phyloP scores from a whole-genome alignment of 1,284 basidiomycete genomes.

The Pyrrhoderma lamaoense region DNA sequence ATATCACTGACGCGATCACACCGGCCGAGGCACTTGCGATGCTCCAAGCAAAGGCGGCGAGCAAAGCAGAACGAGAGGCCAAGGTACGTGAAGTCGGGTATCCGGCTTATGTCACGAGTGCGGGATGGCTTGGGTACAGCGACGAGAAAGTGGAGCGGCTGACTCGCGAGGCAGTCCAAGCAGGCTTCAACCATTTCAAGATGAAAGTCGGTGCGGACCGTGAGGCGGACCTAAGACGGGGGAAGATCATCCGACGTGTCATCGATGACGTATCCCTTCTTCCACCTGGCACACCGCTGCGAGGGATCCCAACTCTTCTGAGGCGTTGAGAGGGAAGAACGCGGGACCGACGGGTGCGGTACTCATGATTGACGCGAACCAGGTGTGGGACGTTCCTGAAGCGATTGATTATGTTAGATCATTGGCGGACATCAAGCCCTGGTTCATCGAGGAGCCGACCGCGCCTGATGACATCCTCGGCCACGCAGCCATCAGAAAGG shows the following conservation, averaged over 20 bases:
- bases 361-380: slow-evolving; percentile 96
- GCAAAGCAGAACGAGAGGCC: slow-evolving; percentile 73
- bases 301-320: slow-evolving; percentile 57
- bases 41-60: slow-evolving; percentile 69
- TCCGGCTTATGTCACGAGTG: slow-evolving; percentile 92
- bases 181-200: slow-evolving; percentile 94
- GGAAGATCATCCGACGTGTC: slow-evolving; percentile 83
- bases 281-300: slow-evolving; percentile 44
- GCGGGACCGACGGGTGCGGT: slow-evolving; percentile 91
- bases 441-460: slow-evolving; percentile 96
- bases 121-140: slow-evolving; percentile 88
- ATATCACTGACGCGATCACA: slow-evolving; percentile 92
- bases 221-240: slow-evolving; percentile 79
- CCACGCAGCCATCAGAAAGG: slow-evolving; percentile 76
- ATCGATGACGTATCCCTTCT: slow-evolving; percentile 85
- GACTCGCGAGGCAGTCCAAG: slow-evolving; percentile 77
- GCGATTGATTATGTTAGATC: slow-evolving; percentile 88
- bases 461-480: slow-evolving; percentile 88
- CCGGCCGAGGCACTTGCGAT: slow-evolving; percentile 82
- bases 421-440: slow-evolving; percentile 81
- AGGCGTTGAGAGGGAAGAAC: slow-evolving; percentile 73
- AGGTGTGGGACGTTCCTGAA: slow-evolving; percentile 92
- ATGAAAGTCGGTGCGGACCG: slow-evolving; percentile 91
- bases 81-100: slow-evolving; percentile 70
- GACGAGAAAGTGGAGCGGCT: slow-evolving; percentile 88